These are phyloP conservation scores for Bothriochloa decipiens DNA, from an alignment of 176 grass and related monocot species.

Conservation along the genomic window DNA sequence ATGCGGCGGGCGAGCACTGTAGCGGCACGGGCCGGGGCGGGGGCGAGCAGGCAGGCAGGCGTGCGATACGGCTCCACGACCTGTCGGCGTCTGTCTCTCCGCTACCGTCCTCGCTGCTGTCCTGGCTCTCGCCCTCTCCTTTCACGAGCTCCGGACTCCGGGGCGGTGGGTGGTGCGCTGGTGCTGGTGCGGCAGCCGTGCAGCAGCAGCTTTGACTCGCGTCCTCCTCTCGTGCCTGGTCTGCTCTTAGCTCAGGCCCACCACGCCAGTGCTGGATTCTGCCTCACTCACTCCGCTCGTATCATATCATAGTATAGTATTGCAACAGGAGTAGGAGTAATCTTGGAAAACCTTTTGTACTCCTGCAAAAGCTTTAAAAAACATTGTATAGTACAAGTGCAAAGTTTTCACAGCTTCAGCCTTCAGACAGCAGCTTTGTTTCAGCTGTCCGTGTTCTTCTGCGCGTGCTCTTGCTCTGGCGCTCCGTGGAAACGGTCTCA, in stretches of 20 bases:
- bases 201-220: neutral
- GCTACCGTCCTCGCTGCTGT: neutral
- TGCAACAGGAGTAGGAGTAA: no score
- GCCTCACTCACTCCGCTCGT: neutral
- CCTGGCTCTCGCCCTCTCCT: no score
- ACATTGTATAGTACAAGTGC: no score
- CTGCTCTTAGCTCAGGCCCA: neutral
- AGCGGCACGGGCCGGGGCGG: neutral
- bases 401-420: neutral
- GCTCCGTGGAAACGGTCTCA: neutral
- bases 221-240: neutral
- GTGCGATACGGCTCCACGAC: conserved; percentile 33
- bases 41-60: neutral
- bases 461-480: no score
- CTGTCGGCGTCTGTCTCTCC: conserved; percentile 40
- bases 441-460: neutral
- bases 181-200: no score
- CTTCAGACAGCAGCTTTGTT: neutral
- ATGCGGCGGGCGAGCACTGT: neutral
- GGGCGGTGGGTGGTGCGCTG: neutral
- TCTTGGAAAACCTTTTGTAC: no score
- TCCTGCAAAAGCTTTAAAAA: no score
- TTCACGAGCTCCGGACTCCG: no score
- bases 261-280: neutral
- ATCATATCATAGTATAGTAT: no score